Base-by-base conservation (phyloP, 176 grass and related monocot species). In the Oropetium thomaeum region DNA sequence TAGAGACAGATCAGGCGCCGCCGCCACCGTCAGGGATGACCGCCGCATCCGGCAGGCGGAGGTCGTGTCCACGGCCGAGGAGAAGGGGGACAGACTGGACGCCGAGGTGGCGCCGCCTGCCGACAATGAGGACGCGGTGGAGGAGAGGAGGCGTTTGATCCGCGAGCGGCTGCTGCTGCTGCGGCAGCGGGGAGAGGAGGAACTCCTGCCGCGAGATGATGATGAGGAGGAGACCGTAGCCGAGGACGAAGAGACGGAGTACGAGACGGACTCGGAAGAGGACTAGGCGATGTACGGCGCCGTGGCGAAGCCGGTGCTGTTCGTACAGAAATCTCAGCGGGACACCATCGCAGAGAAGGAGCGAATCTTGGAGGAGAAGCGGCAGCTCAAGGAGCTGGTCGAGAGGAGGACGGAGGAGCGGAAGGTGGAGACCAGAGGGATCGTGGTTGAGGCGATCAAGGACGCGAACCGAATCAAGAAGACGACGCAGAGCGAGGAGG, bases 391-490 rank as follows among this genome's bases (percentile, higher is more conserved):
- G 70, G 93, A 96, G 81, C 67, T 85, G 5, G 84, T 81, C 17
- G 92, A 83, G 84, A 85, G 78, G 67, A 83, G 84, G 64, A 49
- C 89, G 60, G 84, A 96, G 52, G 89, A 82, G 35, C 80, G 93
- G 39, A 96, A 90, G 61, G 52, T 77, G 0, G 87, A 96, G 74
- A 88, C 81, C 4, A 92, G 60, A 57, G 73, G 82, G 68, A 87
- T 96, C 35, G 89, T 96, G 3, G 93, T 96, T 47, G 89, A 96
- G 66, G 89, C 85, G 77, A 96, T 96, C 27, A 67, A 55, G 73
- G 92, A 89, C 61, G 86, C 87, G 39, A 78, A 85, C 35, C 86
- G 89, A 26, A 85, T 89, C 7, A 69, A 89, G 53, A 96, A 92
- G 81, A 69, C 88, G 81, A 69, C 88, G 70, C 66, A 77, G 4